Base-by-base conservation (phyloP, 1,284 basidiomycete species). In the Pseudomicrostroma phylloplanum region DNA sequence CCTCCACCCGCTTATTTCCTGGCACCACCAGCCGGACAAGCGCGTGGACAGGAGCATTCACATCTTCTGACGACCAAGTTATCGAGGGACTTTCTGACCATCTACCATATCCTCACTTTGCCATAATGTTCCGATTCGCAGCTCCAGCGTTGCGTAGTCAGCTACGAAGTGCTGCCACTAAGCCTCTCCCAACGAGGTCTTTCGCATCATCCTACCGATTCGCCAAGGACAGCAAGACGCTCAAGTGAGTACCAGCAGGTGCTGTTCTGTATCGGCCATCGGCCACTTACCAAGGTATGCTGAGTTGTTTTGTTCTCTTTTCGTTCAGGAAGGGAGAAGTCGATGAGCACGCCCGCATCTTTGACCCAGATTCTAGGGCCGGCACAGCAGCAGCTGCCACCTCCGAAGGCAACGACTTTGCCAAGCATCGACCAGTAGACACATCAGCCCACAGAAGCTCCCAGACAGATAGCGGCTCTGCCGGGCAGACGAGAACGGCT, bases 291-390 rank as follows among this genome's bases (percentile, higher is more conserved):
- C 13, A 26, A 2, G 6, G 51, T 19, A 54, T 6, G 15, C 6
- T 2, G 13, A 7, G 13, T 2, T 11, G 51, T 6, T 54, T 2
- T 6, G 7, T 25, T 25, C 25, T 15, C 25, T 6, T 54, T 25
- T 13, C 26, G 7, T 25, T 25, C 51, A 54, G 51, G 26, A 13
- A 19, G 6, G 51, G 51, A 17, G 21, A 54, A 54, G 51, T 54
- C 51, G 51, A 54, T 25, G 51, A 54, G 51, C 51, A 54, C 13
- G 51, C 51, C 13, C 51, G 51, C 13, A 54, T 54, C 51, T 54
- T 54, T 19, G 51, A 54, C 21, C 51, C 51, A 19, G 51, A 54
- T 25, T 17, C 51, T 6, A 19, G 51, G 13, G 51, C 15, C 3
- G 51, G 51, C 51, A 54, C 51, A 26, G 51, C 51, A 19, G 51